phyloP scores from a whole-genome alignment of 1,284 basidiomycete species.

The Puccinia horiana region DNA sequence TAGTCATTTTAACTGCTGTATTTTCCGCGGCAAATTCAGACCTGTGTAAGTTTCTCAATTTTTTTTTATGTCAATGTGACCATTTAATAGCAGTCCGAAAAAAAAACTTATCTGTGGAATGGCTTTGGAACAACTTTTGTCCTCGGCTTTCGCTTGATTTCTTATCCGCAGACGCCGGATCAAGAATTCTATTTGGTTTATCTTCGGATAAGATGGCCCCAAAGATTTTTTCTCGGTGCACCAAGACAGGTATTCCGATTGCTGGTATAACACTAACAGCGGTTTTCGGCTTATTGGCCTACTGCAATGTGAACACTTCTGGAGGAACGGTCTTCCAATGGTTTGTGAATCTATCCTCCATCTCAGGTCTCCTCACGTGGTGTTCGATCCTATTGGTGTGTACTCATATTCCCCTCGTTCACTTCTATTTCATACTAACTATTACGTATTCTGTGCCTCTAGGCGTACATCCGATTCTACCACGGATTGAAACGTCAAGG shows the following conservation, averaged over 20 bases:
- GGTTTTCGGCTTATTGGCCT: constrained; percentile 71
- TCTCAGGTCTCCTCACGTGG: constrained; percentile 52
- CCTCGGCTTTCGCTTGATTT: background rate
- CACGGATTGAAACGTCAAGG: constrained; percentile 74
- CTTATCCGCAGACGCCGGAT: constrained; percentile 46
- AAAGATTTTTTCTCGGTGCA: constrained; percentile 69
- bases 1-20: constrained; percentile 77
- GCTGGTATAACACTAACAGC: constrained; percentile 70
- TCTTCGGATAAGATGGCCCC: constrained; percentile 76
- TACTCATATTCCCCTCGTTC: constrained; percentile 47
- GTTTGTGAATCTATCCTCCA: constrained; percentile 60
- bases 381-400: constrained; percentile 63
- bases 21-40: constrained; percentile 83
- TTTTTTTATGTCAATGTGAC: background rate
- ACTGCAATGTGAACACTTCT: constrained; percentile 67
- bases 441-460: constrained; percentile 64
- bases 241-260: constrained; percentile 73
- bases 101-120: no score
- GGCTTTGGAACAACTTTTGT: background rate
- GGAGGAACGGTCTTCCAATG: constrained; percentile 75
- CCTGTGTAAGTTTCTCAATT: constrained; percentile 65
- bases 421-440: constrained; percentile 52
- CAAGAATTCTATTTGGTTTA: constrained; percentile 66
- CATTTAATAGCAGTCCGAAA: no score
- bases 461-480: constrained; percentile 74